Base-by-base conservation (phyloP, 1,284 basidiomycete genomes). In the Pseudozyma thailandica region DNA sequence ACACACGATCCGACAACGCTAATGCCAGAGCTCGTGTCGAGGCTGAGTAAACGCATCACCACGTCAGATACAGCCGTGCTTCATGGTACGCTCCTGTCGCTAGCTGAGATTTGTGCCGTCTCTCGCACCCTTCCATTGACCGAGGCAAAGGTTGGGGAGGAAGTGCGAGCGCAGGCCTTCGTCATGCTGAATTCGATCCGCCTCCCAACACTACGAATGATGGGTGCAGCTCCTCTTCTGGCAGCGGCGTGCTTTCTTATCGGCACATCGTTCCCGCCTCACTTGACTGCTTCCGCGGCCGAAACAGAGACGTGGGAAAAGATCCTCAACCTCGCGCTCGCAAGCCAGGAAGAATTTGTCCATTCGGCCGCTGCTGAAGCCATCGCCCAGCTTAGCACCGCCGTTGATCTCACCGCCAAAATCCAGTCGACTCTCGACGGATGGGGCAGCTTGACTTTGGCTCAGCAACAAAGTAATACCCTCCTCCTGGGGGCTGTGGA, bases 11-110 rank as follows among this genome's bases (percentile, higher is more conserved):
- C 91, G 9, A 63, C 79, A 13, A 81, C 52, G n/a, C 83, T 91
- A 4, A 88, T 87, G 1, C 86, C 87, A 21, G 77, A 84, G 50
- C 86, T 87, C 53, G 84, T 87, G 16, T 9, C 41, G 15, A 33
- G 49, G 21, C 15, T 71, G 25, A 31, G 27, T 1, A 33, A 27
- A 33, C 42, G 55, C 5, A 49, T 74, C 75, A 31, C 18, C 6
- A 51, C 68, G 9, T 37, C 42, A 31, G 93, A 97, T 80, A 77
- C 85, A 5, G 85, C 86, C 20, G 90, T 92, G 76, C 84, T 92
- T 2, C 94, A 97, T 79, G 94, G 94, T 2, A 89, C 88, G n/a
- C 83, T 97, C 6, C 85, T 90, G 13, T 89, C 88, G 1, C 84
- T 97, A 27, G 86, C 87, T 6, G 89, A 93, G 77, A 84, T 96